Base-by-base conservation (phyloP, 2,329 filamentous ascomycete genomes). In the Zalaria sp. region DNA sequence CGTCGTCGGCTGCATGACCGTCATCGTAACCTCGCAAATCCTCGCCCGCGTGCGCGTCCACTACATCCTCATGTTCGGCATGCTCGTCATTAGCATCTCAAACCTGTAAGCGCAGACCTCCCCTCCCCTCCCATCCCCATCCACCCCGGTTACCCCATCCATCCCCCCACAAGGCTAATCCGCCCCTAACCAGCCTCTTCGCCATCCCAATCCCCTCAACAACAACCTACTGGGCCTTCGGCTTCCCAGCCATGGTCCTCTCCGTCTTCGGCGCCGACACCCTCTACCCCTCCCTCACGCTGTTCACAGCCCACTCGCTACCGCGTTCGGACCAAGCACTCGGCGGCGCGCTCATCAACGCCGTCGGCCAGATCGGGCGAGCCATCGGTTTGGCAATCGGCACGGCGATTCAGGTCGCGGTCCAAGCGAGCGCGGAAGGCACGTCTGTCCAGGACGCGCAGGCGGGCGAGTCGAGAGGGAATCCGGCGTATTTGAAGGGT, bases 191-290 rank as follows among this genome's bases (percentile, higher is more conserved):
- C 18, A 37, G 32, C 35, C 66, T 84, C 26, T 79, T 81, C 51
- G 74, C 79, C 0, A 64, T 76, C 0, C 77, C 79, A 0, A 79
- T 83, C 35, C 67, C 75, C 0, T 64, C 70, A 0, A 56, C 62
- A 2, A 79, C 75, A 0, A 73, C 66, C 0, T 84, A 83, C 59
- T 83, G 79, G 54, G 79, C 80, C 3, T 81, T 72, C 48, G 77
- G 73, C 0, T 65, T 85, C 18, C 72, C 72, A 2, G 77, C 79
- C 5, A 83, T 83, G 74, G 57, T 77, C 0, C 60, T 84, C 3
- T 69, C 71, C 5, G 77, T 81, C 5, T 64, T 80, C 31, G 79
- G 80, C 7, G 75, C 77, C 3, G 79, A 84, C 52, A 79, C 75
- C 0, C 66, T 78, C 0, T 82, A 75, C 66, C 79, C 79, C 0